Conservation (phyloP, 306 rosid genomes). For the Quercus bicolor region DNA sequence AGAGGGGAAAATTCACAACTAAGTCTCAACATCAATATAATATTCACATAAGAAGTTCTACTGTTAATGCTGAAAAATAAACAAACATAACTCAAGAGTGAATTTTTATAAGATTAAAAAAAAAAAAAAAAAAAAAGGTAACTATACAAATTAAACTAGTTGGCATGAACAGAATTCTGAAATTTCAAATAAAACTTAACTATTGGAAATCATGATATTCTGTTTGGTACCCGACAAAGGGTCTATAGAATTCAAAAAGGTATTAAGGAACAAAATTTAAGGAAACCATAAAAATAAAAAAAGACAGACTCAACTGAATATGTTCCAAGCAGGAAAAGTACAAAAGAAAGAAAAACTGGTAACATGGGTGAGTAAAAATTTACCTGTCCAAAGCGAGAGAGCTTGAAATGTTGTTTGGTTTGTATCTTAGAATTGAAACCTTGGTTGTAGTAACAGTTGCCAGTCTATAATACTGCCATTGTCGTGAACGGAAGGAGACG, state of each 20-base stretch:
- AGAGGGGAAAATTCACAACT: not conserved
- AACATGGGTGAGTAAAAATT: not conserved
- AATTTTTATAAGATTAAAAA: not conserved
- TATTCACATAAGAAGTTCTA: not conserved
- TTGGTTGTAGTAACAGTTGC: not conserved
- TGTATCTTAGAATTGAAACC: not conserved
- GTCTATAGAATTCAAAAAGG: not conserved
- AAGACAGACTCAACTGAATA: not conserved
- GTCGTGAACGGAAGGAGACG: slow-evolving; percentile 11
- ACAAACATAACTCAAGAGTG: not conserved
- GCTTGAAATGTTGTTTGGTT: not conserved
- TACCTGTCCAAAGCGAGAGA: not conserved
- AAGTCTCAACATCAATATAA: not conserved
- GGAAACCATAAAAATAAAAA: not conserved
- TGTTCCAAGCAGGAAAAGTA: not conserved
- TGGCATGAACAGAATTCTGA: not conserved
- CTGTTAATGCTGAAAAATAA: not conserved
- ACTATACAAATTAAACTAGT: not conserved
- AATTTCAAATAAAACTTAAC: not conserved
- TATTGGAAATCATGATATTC: not conserved
- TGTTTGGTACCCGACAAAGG: not conserved
- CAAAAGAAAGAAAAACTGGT: not conserved
- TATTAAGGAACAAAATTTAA: not conserved
- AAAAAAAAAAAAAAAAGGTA: not conserved
- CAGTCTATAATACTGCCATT: not conserved